These are phyloP conservation scores for Chaetomium sp. DNA, from an alignment of 2,329 filamentous ascomycete genomes.

Conservation along the genomic window DNA sequence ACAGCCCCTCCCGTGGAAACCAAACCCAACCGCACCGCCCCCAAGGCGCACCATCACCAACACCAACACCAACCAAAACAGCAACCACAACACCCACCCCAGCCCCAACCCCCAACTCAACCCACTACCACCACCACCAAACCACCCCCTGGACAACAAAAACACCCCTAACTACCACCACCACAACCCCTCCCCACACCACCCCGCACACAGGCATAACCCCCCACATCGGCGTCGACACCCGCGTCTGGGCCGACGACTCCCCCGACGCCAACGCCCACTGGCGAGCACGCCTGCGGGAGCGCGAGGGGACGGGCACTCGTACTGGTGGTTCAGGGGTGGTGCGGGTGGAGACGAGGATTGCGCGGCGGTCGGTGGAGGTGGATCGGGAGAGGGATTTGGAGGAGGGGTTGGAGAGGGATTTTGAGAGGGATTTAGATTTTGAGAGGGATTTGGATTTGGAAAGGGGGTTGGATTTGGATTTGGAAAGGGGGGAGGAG, in stretches of 20 bases:
- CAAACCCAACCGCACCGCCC: neutral
- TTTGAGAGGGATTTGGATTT: neutral
- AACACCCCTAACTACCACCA: neutral
- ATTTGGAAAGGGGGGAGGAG: neutral
- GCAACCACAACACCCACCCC: neutral
- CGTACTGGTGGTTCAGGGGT: neutral
- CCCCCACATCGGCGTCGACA: slow-evolving; percentile 15
- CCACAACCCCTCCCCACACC: neutral
- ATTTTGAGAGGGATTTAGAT: neutral
- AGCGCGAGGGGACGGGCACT: neutral
- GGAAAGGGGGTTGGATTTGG: neutral
- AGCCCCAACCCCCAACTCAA: neutral
- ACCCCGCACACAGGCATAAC: neutral
- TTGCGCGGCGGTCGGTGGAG: slow-evolving; percentile 18
- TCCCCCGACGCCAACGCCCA: neutral
- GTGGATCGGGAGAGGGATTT: neutral
- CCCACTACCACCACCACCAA: neutral
- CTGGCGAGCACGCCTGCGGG: neutral
- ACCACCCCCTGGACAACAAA: neutral
- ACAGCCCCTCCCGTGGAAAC: neutral
- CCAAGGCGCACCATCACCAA: neutral
- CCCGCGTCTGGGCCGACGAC: slow-evolving; percentile 24
- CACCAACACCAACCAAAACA: neutral
- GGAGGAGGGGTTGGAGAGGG: neutral
- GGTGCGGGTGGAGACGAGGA: slow-evolving; percentile 30